Conservation (phyloP, 495 filamentous ascomycete genomes). For the Talaromyces nanjingensis region DNA sequence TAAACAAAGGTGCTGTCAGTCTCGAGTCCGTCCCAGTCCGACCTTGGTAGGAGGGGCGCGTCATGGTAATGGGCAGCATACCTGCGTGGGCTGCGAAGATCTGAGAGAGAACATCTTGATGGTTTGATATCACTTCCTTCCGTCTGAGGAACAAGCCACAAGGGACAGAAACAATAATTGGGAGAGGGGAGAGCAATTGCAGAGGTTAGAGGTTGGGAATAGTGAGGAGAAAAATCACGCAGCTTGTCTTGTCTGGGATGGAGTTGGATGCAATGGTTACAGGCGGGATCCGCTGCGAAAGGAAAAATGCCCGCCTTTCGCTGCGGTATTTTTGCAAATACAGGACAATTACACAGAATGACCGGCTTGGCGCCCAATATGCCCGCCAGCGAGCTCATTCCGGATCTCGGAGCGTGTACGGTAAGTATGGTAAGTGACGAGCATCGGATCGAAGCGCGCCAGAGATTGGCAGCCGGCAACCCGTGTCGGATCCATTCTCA, state of each 20-base stretch:
- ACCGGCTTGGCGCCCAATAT: neutral
- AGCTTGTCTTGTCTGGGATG: neutral
- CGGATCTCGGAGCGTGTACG: neutral
- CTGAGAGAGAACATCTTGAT: constrained; percentile 25
- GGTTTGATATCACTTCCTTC: constrained; percentile 1
- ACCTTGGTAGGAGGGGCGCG: neutral
- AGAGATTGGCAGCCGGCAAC: neutral
- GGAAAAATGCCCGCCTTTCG: constrained; percentile 6
- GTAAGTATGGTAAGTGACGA: neutral
- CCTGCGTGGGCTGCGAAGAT: constrained; percentile 27
- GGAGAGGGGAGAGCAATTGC: constrained; percentile 5
- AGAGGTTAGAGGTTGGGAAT: neutral
- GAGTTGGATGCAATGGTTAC: constrained; percentile 5
- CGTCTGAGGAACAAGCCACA: constrained; percentile 8
- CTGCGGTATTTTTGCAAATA: neutral
- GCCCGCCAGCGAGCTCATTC: neutral
- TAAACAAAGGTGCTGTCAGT: constrained; percentile 6
- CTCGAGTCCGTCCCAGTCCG: neutral
- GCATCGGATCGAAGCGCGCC: constrained; percentile 3
- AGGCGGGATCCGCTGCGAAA: constrained; percentile 8
- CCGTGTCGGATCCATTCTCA: neutral
- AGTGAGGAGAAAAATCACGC: constrained; percentile 2
- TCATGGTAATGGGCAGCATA: constrained; percentile 11
- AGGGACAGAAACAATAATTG: neutral
- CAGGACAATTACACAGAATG: neutral